Base-by-base conservation (phyloP, 495 filamentous ascomycete species). In the Neurospora intermedia region DNA sequence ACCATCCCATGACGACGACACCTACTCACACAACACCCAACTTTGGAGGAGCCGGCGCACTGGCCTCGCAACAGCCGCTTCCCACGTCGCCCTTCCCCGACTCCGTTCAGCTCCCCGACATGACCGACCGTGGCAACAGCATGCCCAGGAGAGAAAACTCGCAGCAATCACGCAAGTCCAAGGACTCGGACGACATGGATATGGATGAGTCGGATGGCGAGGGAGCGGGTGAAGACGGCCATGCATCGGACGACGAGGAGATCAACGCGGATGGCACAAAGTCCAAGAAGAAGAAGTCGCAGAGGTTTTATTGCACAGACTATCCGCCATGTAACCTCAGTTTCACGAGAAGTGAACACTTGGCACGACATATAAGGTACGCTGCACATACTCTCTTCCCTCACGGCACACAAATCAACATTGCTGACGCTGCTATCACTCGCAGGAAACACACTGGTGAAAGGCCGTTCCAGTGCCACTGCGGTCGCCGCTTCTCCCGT, bases 381-480 rank as follows among this genome's bases (percentile, higher is more conserved):
- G 84, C 73, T 41, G 54, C 39, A 6, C 35, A 38, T 38, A 3
- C 3, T 38, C 54, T 35, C 15, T 0, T 18, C 23, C 35, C 35
- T 35, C 6, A 66, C 54, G 27, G 54, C 27, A 66, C 54, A 66
- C 54, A 59, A 31, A 15, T 16, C 16, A 62, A 35, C 23, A 15
- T 62, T 7, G 84, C 77, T 73, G 74, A 31, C 18, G 5, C 35
- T 13, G 35, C 27, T 18, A 15, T 74, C 27, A 62, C 27, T 31
- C 41, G 13, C 77, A 94, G 95, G 76, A 99, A 98, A 88, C 96
- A 99, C 79, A 99, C 96, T 2, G 96, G 96, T 23, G 96, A 99
- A 82, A 92, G 96, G 16, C 96, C 96, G 1, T 99, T 98, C 77
- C 93, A 97, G 81, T 99, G 96, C 78, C 96, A 98, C 81, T 99